Conservation (phyloP, 2,329 filamentous ascomycete species). For the Epicoccum sorghinum region DNA sequence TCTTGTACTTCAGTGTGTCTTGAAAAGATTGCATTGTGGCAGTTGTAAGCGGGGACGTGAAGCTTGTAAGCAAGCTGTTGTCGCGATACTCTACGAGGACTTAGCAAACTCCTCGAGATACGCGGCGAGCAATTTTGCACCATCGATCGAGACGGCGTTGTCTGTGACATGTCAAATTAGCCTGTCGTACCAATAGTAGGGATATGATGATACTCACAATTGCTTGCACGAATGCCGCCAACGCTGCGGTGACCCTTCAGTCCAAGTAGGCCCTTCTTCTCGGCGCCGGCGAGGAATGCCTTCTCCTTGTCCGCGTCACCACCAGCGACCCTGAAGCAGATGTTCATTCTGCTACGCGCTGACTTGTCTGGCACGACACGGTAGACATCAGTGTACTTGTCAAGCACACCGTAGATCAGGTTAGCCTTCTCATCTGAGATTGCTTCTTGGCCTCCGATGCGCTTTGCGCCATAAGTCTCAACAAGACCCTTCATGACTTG, state of each 20-base stretch:
- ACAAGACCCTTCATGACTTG: conserved; percentile 82
- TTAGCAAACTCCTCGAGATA: conserved; percentile 68
- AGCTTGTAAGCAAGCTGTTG: background rate
- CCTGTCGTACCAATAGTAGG: background rate
- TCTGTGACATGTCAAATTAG: conserved; percentile 50
- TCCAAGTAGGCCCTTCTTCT: conserved; percentile 72
- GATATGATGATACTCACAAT: conserved; percentile 58
- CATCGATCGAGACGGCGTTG: conserved; percentile 76
- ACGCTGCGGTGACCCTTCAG: conserved; percentile 89
- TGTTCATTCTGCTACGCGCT: conserved; percentile 88
- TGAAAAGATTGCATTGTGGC: conserved; percentile 3
- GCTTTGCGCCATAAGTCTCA: conserved; percentile 65
- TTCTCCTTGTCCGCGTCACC: conserved; percentile 75
- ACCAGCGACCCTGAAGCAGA: conserved; percentile 81
- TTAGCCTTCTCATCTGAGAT: conserved; percentile 76
- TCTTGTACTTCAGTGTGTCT: background rate
- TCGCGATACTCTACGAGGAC: conserved; percentile 23
- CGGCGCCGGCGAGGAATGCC: conserved; percentile 75
- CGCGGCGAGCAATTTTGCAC: conserved; percentile 69
- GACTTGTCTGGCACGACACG: conserved; percentile 76
- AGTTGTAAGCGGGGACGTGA: conserved; percentile 1
- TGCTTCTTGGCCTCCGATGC: conserved; percentile 77
- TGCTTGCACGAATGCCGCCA: conserved; percentile 83
- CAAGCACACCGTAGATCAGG: conserved; percentile 77
- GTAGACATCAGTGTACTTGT: conserved; percentile 76